Evolutionary conservation across 805 yeast species (phyloP), one percentile per base, ranked within the genome.

Genomic region (Cyberlindnera lachancei): DNA sequence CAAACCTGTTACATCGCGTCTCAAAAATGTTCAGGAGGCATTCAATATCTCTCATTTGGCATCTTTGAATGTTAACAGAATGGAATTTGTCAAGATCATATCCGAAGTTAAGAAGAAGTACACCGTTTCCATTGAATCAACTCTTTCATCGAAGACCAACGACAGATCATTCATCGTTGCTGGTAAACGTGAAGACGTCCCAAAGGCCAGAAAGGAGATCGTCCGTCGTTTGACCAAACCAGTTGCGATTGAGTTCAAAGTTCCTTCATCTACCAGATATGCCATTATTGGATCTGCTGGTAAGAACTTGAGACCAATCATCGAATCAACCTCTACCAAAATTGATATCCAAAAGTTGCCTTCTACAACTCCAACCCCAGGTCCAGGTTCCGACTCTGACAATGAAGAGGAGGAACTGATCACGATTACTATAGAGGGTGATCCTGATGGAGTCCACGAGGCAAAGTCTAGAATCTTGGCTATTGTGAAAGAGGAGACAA

Each of bases 251-350:
- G 58, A 64, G 19, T 72, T 88, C 52, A 54, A 67, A 19, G 73
- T 88, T 33, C 96, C 97, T 20, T 72, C 88, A 11, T 73, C 72
- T 44, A 68, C 84, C 37, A 73, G 92, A 58, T 70, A 94, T 7
- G 70, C 73, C 30, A 73, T 88, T 37, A 88, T 88, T 59, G 97
- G 97, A 37, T 70, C 88, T 27, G 83, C 79, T 54, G 97, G 97
- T 54, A 72, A 69, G 46, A 79, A 68, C 39, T 73, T 88, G 58
- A 83, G 76, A 55, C 88, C 92, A 37, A 83, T 88, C 42, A 68
- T 82, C 30, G 80, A 70, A 33, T 64, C 70, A 23, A 70, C 83
- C 30, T 79, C 74, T 30, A 77, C 77, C 33, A 81, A 68, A 44
- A 74, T 88, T 44, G 83, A 83, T 47, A 77, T 88, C 48, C 80